phyloP scores from a whole-genome alignment of 2,329 filamentous ascomycete genomes.

The Chaetomiaceae sp. region DNA sequence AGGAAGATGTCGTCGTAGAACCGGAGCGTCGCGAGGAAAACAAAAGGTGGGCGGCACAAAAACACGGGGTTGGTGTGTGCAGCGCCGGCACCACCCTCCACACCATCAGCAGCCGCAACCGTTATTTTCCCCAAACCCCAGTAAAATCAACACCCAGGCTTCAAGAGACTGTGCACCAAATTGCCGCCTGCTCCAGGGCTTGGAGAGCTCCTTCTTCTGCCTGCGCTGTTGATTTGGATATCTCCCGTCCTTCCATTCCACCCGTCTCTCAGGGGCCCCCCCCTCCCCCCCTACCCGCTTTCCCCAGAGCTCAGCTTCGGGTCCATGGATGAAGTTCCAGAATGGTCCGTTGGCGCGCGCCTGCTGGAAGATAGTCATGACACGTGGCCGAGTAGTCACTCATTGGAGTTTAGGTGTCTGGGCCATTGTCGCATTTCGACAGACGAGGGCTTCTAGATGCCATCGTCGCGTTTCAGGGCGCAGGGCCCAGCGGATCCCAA shows the following conservation, averaged over 20 bases:
- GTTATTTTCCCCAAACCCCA: background rate
- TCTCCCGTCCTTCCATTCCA: too few species aligned
- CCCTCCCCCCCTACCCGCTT: background rate
- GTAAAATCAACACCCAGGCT: background rate
- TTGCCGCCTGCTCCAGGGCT: background rate
- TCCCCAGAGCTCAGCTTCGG: background rate
- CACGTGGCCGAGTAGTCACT: constrained; percentile 3
- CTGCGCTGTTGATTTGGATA: background rate
- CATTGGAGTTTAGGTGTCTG: background rate
- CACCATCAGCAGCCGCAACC: background rate
- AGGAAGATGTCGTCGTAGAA: background rate
- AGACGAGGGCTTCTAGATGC: background rate
- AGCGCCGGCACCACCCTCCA: constrained; percentile 10
- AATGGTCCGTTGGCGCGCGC: constrained; percentile 9
- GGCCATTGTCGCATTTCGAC: too few species aligned
- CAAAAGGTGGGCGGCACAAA: constrained; percentile 22
- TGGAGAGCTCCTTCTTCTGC: background rate
- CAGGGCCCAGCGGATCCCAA: background rate
- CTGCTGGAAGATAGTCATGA: constrained; percentile 3
- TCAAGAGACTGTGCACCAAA: background rate
- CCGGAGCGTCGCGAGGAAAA: constrained; percentile 18
- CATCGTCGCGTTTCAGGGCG: background rate
- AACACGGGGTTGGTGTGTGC: constrained; percentile 20
- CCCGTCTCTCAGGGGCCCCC: too few species aligned
- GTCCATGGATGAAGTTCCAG: background rate